Evolutionary conservation across 345 rosid species (phyloP).

Genomic region (Eucalyptus grandis): DNA sequence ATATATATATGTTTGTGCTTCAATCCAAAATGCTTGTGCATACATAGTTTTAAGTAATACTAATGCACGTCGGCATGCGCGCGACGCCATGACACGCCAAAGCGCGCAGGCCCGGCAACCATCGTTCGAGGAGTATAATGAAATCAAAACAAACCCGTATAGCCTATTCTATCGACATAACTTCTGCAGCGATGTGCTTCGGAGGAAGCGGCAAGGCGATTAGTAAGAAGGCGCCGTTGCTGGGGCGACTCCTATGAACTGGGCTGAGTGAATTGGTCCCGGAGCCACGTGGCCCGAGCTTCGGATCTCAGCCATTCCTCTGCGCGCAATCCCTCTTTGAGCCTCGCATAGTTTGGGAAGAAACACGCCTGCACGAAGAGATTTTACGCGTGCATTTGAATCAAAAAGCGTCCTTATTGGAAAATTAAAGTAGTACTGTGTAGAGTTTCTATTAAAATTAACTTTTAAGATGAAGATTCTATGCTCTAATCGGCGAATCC

Average conservation of each 20-base stretch:
- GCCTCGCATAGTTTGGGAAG: constrained; percentile 69
- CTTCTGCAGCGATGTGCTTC: background rate
- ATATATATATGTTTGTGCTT: background rate
- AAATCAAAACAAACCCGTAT: background rate
- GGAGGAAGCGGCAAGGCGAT: background rate
- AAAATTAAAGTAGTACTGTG: background rate
- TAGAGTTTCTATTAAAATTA: background rate
- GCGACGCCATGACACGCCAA: background rate
- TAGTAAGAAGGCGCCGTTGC: constrained; percentile 7
- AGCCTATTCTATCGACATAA: background rate
- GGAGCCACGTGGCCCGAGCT: constrained; percentile 57
- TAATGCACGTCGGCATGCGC: background rate
- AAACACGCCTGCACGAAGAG: constrained; percentile 37
- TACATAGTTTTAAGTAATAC: background rate
- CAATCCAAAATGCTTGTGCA: background rate
- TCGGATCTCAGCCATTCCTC: constrained; percentile 49
- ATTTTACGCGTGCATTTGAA: background rate
- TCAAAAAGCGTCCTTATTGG: background rate
- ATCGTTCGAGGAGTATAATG: background rate
- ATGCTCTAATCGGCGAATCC: background rate
- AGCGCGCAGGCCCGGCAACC: background rate
- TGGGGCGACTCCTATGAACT: background rate
- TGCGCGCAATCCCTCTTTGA: constrained; percentile 23
- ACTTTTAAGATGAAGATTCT: background rate
- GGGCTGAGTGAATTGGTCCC: constrained; percentile 16